Base-by-base conservation (phyloP, 106 monocot species). In the Alisma plantagoaquatica region DNA sequence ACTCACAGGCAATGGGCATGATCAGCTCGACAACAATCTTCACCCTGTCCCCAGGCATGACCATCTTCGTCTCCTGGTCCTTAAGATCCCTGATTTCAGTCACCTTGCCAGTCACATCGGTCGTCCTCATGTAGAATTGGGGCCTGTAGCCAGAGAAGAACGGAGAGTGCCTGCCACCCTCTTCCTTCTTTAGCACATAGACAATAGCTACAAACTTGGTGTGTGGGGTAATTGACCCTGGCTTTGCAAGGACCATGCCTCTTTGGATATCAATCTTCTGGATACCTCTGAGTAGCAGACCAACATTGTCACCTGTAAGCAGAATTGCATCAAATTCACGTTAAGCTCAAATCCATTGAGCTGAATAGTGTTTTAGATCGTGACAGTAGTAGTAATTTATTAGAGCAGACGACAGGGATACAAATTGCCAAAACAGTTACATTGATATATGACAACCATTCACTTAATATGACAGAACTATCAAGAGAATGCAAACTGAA, bases 221-320 rank as follows among this genome's bases (percentile, higher is more conserved):
- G 68, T 87, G 87, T 1, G 87, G 87, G 2, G 87, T 87, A 54
- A 87, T 87, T 19, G 68, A 74, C 2, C 82, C 87, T 0, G 78
- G 78, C 65, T 82, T 78, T 3, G 81, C 50, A 0, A 87, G 56
- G 3, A 87, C 87, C 87, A 87, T 87, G 0, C 87, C 87, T 3
- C 82, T 57, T 54, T 82, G 78, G 24, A 87, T 78, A 33, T 87
- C 81, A 0, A 18, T 41, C 74, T 82, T 87, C 54, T 77, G 74
- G 15, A 82, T 66, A n/a, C 87, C 87, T 27, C 87, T 60, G 28
- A 87, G 77, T 28, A 87, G 70, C 3, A 87, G 56, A 1, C 81
- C 78, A 1, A 82, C 87, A 43, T 87, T 87, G 61, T 87, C 87
- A n/a, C n/a, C n/a, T n/a, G n/a, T n/a, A n/a, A n/a, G n/a, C n/a